Evolutionary conservation across 2,329 filamentous ascomycete species (phyloP).

Genomic region (Cladosporium austrohemisphaericum): DNA sequence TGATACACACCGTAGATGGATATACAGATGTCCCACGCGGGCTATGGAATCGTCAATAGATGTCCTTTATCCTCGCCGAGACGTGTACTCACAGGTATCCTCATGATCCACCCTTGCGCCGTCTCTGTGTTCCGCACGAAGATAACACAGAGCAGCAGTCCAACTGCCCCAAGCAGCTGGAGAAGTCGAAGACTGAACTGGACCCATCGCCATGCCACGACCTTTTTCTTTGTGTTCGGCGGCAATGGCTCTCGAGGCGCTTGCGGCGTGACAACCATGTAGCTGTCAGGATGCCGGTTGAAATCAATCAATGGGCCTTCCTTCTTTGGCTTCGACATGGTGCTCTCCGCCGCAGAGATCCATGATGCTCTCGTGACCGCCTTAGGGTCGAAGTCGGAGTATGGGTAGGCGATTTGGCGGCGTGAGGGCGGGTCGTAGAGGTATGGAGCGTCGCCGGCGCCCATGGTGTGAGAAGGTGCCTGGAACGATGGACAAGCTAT

Average conservation of each 20-base stretch:
- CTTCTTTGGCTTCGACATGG: constrained; percentile 56
- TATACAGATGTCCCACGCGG: constrained; percentile 69
- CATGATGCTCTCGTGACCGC: constrained; percentile 75
- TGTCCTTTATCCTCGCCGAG: not conserved
- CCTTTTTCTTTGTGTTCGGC: constrained; percentile 63
- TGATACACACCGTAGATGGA: constrained; percentile 78
- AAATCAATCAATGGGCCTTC: constrained; percentile 76
- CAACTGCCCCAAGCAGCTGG: constrained; percentile 65
- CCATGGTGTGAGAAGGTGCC: constrained; percentile 19
- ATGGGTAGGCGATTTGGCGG: constrained; percentile 53
- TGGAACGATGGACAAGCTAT: constrained; percentile 5
- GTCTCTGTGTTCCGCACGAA: constrained; percentile 58
- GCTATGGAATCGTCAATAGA: constrained; percentile 46
- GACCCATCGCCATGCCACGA: constrained; percentile 64
- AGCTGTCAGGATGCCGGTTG: constrained; percentile 80
- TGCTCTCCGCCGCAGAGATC: constrained; percentile 46
- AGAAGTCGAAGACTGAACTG: constrained; percentile 67
- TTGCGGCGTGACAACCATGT: constrained; percentile 60
- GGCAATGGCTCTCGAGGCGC: constrained; percentile 64
- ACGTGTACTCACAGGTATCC: constrained; percentile 26
- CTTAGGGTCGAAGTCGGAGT: constrained; percentile 75
- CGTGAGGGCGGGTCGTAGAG: constrained; percentile 61
- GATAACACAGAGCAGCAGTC: constrained; percentile 71
- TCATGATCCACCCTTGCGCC: constrained; percentile 26
- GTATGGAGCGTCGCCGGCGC: constrained; percentile 56